phyloP scores from a whole-genome alignment of 345 rosid genomes.

The Sonneratia alba region DNA sequence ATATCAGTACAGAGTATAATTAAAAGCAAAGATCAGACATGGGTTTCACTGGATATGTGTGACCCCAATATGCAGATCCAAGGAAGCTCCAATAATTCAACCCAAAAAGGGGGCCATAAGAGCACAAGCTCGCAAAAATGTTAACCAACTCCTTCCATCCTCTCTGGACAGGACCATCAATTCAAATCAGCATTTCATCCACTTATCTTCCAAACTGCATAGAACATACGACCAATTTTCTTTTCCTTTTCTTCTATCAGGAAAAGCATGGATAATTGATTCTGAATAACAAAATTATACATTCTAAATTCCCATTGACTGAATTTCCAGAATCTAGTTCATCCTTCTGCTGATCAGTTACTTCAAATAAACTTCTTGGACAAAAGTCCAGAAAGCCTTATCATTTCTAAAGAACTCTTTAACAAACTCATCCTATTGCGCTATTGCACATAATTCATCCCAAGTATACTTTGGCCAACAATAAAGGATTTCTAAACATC shows the following conservation, averaged over 20 bases:
- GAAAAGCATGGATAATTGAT: background rate
- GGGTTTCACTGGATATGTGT: background rate
- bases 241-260: background rate
- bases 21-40: background rate
- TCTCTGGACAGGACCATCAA: background rate
- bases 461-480: background rate
- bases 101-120: too few relatives aligned
- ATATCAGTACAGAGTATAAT: background rate
- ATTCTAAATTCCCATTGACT: background rate
- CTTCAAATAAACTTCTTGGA: background rate
- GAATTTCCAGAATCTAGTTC: background rate
- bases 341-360: background rate
- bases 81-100: background rate
- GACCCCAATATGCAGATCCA: background rate
- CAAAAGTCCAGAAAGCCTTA: background rate
- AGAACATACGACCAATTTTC: background rate
- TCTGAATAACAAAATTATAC: background rate
- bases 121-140: background rate
- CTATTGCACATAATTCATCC: background rate
- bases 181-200: background rate
- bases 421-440: background rate
- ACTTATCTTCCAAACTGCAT: background rate
- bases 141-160: background rate
- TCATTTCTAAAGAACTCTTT: background rate
- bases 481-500: background rate